Percentiles rank a stretch among this genome's conserved stretches.
Evolutionary conservation across 192 early-diverging fungal genomes (phyloP).

Genomic region (Entomortierella beljakovae): DNA sequence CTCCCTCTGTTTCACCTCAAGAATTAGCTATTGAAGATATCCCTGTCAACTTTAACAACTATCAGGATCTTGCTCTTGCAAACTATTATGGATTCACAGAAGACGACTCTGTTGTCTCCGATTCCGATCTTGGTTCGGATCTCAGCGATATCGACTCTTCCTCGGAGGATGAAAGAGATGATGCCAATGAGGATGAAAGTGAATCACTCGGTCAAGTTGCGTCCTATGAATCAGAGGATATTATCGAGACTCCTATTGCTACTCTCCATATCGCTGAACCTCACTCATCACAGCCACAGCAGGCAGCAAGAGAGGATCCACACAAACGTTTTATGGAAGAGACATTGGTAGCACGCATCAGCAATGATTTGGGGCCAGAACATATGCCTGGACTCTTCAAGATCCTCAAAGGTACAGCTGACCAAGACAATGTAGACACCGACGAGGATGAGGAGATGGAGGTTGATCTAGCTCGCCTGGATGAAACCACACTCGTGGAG

Average conservation of each 20-base stretch:
- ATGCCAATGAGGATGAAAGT: conserved; percentile 1
- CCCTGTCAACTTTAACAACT: conserved; percentile 14
- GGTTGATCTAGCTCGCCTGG: conserved; percentile 41
- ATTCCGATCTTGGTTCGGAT: conserved; percentile 37
- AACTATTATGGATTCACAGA: conserved; percentile 46
- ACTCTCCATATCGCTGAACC: neutral
- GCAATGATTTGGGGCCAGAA: conserved; percentile 46
- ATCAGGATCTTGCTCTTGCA: conserved; percentile 42
- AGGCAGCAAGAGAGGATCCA: conserved; percentile 13
- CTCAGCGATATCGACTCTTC: conserved; percentile 21
- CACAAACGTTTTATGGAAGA: conserved; percentile 52
- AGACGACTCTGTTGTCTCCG: conserved; percentile 3
- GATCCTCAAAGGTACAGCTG: conserved; percentile 31
- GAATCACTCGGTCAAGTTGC: neutral
- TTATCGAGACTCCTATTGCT: neutral
- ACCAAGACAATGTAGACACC: conserved; percentile 4
- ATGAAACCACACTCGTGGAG: conserved; percentile 41
- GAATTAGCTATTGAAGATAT: conserved; percentile 13
- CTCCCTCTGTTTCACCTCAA: conserved; percentile 31
- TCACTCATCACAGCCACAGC: neutral
- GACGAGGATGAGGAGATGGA: conserved; percentile 48
- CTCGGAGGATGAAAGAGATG: conserved; percentile 18
- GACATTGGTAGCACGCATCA: conserved; percentile 40
- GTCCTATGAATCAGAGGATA: neutral
- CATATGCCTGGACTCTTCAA: conserved; percentile 49